Conservation (phyloP, 768 basidiomycete species). For the Mycena vulgaris region DNA sequence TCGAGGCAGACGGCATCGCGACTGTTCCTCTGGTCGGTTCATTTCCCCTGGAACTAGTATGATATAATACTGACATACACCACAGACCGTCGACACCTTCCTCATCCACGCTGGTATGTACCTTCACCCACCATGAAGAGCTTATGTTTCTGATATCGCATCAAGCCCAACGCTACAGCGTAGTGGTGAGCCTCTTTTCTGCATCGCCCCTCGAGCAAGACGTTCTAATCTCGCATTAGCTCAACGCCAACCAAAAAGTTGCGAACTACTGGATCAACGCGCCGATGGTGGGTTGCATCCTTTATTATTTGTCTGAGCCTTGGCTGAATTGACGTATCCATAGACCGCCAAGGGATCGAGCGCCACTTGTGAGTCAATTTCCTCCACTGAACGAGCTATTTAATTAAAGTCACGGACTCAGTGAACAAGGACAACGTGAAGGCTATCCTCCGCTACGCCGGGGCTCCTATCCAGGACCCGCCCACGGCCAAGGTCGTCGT, state of each 20-base stretch:
- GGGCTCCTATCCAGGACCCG: slow-evolving; percentile 56
- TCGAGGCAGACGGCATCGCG: slow-evolving; percentile 45
- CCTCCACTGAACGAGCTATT: too few species aligned
- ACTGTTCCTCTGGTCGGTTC: slow-evolving; percentile 7
- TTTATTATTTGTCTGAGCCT: too few species aligned
- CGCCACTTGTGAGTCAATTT: too few species aligned
- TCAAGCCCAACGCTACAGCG: slow-evolving; percentile 28
- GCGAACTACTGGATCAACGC: slow-evolving; percentile 61
- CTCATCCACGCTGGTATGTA: slow-evolving; percentile 48
- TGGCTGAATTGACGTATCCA: too few species aligned
- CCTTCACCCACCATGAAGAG: slow-evolving; percentile 38
- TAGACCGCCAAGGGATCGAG: too few species aligned
- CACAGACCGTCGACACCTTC: slow-evolving; percentile 46
- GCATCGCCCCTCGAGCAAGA: too few species aligned
- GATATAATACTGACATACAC: background rate
- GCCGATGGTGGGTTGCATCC: slow-evolving; percentile 45
- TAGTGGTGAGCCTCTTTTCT: too few species aligned
- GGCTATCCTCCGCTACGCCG: slow-evolving; percentile 60
- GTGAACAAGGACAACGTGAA: slow-evolving; percentile 52
- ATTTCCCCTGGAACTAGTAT: background rate
- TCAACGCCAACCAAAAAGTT: slow-evolving; percentile 49
- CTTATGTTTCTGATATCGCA: slow-evolving; percentile 30
- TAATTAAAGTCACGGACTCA: too few species aligned
- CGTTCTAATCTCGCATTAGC: background rate
- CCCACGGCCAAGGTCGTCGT: too few species aligned